These are phyloP conservation scores for Fusarium nurragi DNA, from an alignment of 2,329 filamentous ascomycete genomes.

Conservation along the genomic window DNA sequence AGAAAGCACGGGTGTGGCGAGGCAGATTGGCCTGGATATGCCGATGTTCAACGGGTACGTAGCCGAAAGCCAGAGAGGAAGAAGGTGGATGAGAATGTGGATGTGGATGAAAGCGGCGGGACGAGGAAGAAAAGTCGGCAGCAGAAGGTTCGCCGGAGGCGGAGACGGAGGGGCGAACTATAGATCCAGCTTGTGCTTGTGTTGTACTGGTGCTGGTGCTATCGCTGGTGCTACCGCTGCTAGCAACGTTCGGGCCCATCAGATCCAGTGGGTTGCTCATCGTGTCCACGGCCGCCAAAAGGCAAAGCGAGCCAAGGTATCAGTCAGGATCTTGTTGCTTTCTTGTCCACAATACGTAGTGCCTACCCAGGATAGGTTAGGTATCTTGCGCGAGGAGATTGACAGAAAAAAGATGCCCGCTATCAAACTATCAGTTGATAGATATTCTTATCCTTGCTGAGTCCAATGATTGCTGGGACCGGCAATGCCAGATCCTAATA, in stretches of 20 bases:
- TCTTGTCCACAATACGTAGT: background rate
- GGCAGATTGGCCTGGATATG: slow-evolving; percentile 21
- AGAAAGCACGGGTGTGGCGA: slow-evolving; percentile 36
- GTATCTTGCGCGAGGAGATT: background rate
- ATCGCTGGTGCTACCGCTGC: slow-evolving; percentile 31
- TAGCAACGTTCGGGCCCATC: slow-evolving; percentile 40
- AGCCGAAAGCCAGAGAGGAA: slow-evolving; percentile 23
- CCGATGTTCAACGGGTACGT: slow-evolving; percentile 17
- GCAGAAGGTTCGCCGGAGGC: slow-evolving; percentile 41
- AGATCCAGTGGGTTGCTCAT: slow-evolving; percentile 38
- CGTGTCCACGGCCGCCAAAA: slow-evolving; percentile 36
- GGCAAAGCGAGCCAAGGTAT: slow-evolving; percentile 18
- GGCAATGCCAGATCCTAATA: background rate
- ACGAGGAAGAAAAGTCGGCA: slow-evolving; percentile 42
- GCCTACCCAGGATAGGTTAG: background rate
- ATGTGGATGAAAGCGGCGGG: slow-evolving; percentile 30
- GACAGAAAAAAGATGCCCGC: background rate
- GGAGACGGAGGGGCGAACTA: slow-evolving; percentile 43
- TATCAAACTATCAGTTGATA: slow-evolving; percentile 8
- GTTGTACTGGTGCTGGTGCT: background rate
- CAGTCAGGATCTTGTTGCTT: background rate
- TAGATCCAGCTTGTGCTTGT: slow-evolving; percentile 14
- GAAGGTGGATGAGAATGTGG: slow-evolving; percentile 22
- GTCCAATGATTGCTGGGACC: background rate
- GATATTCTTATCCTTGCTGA: slow-evolving; percentile 8